These are phyloP conservation scores for Herpetomonas muscarum DNA, from an alignment of 208 protist species.

Conservation along the genomic window DNA sequence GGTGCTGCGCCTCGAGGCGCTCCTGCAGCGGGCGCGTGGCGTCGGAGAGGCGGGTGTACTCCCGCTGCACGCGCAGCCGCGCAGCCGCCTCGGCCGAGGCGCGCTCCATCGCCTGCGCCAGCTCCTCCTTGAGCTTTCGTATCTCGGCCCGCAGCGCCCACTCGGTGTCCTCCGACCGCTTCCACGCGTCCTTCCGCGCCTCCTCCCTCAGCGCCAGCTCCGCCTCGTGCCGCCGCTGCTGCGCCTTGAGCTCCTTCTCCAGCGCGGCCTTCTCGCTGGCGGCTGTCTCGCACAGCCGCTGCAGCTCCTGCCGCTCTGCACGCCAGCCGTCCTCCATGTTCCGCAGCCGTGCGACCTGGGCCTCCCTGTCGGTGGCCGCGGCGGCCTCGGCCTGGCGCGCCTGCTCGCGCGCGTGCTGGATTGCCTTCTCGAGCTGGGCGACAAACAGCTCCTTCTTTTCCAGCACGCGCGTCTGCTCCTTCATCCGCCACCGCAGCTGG, in stretches of 20 bases:
- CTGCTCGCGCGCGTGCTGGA: conserved; percentile 16
- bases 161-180: conserved; percentile 1
- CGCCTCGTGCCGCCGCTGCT: conserved; percentile 10
- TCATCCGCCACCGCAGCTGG: conserved; percentile 11
- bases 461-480: conserved; percentile 13
- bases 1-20: conserved; percentile 19
- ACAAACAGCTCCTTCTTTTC: conserved; percentile 11
- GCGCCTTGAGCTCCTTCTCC: conserved; percentile 15
- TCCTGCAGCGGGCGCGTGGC: conserved; percentile 17
- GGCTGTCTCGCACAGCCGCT: conserved; percentile 11
- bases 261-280: conserved; percentile 20
- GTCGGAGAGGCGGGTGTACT: conserved; percentile 17
- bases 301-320: conserved; percentile 21
- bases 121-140: conserved; percentile 13
- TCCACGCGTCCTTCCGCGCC: conserved; percentile 11
- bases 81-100: conserved; percentile 22
- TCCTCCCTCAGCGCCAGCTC: conserved; percentile 11
- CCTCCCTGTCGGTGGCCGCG: conserved; percentile 1
- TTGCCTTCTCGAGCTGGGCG: conserved; percentile 13
- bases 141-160: conserved; percentile 13
- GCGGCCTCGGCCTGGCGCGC: conserved; percentile 7
- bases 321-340: conserved; percentile 16
- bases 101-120: conserved; percentile 16
- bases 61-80: conserved; percentile 21
- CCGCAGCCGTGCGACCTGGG: conserved; percentile 7